Base-by-base conservation (phyloP, 805 yeast species). In the Cyberlindnera lachancei region DNA sequence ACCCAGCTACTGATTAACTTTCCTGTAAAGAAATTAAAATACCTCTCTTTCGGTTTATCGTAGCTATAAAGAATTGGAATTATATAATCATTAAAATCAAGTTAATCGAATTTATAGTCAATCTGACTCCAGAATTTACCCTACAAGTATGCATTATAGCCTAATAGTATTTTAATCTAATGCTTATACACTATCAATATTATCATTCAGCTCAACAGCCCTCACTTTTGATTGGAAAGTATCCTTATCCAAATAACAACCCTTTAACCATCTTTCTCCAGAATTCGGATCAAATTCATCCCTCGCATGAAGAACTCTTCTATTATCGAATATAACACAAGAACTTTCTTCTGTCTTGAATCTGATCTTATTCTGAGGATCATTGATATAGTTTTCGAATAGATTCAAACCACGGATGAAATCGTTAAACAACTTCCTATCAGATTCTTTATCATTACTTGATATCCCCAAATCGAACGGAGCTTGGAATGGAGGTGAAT, bases 401-500 rank as follows among this genome's bases (percentile, higher is more conserved):
- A 63, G 38, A 20, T 58, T 50, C 37, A 77, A 52, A 1, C 87
- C 88, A 34, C 82, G 55, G 15, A 68, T 40, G 50, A 78, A 79
- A 31, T 74, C 76, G 10, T 65, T 57, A 42, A 77, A 72, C 8
- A 66, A 45, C 25, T 59, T 56, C 25, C 66, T 37, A 32, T 64
- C 65, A 6, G 64, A 61, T 14, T 58, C 43, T 23, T 64, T 67
- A 12, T 55, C 61, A 7, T 59, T 63, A 22, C 59, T 55, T 11
- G 56, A 56, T n/a, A 72, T 66, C 14, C 75, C 76, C 34, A 56
- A 58, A 41, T 79, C 85, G 36, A 75, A 72, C 1, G 90, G 90
- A 0, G 83, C 90, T 49, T 82, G 94, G 59, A 79, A 81, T 9
- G 88, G 90, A 3, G 94, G 92, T 1, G 90, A 75, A 53, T 81